Base-by-base conservation (phyloP, 108 stramenopile species). In the Fragilariopsis cylindrus region DNA sequence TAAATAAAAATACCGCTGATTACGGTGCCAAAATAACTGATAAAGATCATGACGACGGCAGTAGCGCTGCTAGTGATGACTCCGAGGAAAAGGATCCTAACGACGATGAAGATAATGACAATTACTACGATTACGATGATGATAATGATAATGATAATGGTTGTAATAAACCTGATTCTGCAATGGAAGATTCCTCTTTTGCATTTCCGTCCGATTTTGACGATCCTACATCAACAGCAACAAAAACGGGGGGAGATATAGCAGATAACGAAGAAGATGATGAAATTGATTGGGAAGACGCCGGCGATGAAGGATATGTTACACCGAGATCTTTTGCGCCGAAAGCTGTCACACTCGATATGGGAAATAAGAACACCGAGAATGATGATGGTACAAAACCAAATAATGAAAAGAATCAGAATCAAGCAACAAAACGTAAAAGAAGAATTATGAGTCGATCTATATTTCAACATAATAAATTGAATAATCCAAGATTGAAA, bases 181-280 rank as follows among this genome's bases (percentile, higher is more conserved):
- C 56, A 18, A 62, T 44, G 56, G 16, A 71, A 7, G 48, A 13
- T 21, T 46, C 45, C n/a, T 19, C 18, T 48, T 16, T 15, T 12
- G 46, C 60, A 44, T 57, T 66, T 65, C 55, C 65, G n/a, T 64
- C 57, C 18, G 53, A 46, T 76, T 69, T 76, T 12, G 75, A 66
- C 60, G 46, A 42, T 30, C 42, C 58, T 5, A 42, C 1, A 63
- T 15, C 62, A 63, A 42, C 18, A 63, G 18, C 62, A 19, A 15
- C 62, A 19, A 56, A 11, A 0, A 56, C 1, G 11, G 19, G 18
- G 13, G 16, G 74, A 41, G 4, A 11, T 9, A 67, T 70, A 0
- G 72, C 66, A 21, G 78, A 77, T 21, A 74, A 72, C 60, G 74
- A 78, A 11, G 81, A 73, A 8, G 79, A 79, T 3, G 86, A 84